Evolutionary conservation across 2,329 filamentous ascomycete genomes (phyloP).

Genomic region (Apiospora arundinis): DNA sequence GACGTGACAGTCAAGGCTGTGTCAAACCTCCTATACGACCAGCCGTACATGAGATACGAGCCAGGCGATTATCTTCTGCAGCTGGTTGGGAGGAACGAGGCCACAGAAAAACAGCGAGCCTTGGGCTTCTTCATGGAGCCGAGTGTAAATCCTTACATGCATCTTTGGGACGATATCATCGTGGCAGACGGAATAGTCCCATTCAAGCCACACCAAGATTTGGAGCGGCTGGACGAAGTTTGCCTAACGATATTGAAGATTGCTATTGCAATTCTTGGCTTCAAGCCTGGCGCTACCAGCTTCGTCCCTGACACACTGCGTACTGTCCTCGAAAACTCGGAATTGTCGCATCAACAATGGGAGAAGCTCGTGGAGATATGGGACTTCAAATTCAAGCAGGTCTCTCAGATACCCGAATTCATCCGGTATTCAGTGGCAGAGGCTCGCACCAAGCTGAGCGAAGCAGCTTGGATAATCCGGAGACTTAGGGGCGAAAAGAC

Average conservation of each 20-base stretch:
- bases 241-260: not conserved
- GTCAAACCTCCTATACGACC: not conserved
- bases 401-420: not conserved
- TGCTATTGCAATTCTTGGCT: not conserved
- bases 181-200: constrained; percentile 14
- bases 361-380: not conserved
- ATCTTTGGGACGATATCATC: not conserved
- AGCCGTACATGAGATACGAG: constrained; percentile 10
- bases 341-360: not conserved
- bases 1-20: not conserved
- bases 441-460: not conserved
- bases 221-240: not conserved
- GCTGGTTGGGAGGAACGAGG: not conserved
- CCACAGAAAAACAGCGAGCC: not conserved
- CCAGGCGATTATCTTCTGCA: constrained; percentile 16
- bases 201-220: not conserved
- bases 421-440: not conserved
- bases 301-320: not conserved
- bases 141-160: too few relatives aligned
- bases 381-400: not conserved
- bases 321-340: not conserved
- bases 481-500: not conserved
- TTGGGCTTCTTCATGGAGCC: not conserved
- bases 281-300: not conserved
- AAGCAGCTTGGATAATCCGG: constrained; percentile 5